Evolutionary conservation across 768 basidiomycete genomes (phyloP), one percentile per base, ranked within the genome.

Genomic region (Tricholoma furcatifolium): DNA sequence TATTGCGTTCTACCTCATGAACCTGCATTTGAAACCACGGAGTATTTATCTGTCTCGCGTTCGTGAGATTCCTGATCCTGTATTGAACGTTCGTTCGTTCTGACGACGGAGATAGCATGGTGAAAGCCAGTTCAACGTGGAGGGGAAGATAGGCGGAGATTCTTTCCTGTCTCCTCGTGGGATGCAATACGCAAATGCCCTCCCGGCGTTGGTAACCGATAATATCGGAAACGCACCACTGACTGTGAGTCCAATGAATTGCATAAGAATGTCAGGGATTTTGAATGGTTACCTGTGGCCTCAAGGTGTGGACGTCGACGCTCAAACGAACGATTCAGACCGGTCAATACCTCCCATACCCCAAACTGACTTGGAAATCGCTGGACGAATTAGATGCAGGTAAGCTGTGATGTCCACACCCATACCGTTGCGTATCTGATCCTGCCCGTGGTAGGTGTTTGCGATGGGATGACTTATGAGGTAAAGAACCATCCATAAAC

Each of bases 391-490:
- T 99, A 21, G 97, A 99, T 67, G 97, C 97, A 7, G 97, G 75
- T 72, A 53, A n/a, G 68, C 18, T 48, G n/a, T 17, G 18, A 6
- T 14, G n/a, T 6, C 6, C 24, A 14, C 10, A 30, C 18, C n/a
- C 30, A 15, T n/a, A n/a, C 20, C 1, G 4, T 38, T 21, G 12
- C 32, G 14, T 23, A 31, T 31, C 38, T 36, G n/a, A 32, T 15
- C 17, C 15, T 34, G 40, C 15, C 1, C 23, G 14, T 38, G 11
- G 11, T 15, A 77, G 75, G 97, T 21, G 97, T 99, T 31, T 99
- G 97, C 64, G 97, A 99, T 70, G 97, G 88, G 14, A 98, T 99
- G 97, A 98, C 97, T 4, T 99, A 99, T 61, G 88, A 93, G 64
- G 75, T 73, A 61, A 23, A 21, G 62, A 21, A 36, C 17, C 11